These are phyloP conservation scores for Fusarium tjaetaba DNA, from an alignment of 2,329 filamentous ascomycete genomes.

Conservation along the genomic window DNA sequence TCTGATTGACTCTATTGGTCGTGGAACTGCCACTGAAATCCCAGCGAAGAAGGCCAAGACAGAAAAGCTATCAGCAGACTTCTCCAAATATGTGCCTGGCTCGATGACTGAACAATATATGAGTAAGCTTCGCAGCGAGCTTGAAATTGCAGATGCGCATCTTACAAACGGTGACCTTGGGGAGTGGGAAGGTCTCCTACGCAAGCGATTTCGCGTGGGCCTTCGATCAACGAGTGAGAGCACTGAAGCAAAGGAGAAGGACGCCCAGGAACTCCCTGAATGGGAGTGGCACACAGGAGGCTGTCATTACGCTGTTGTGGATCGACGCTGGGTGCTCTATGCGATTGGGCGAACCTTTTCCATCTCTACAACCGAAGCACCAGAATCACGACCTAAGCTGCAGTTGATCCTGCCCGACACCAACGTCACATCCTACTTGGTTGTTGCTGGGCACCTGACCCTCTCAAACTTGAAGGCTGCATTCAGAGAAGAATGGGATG, in stretches of 20 bases:
- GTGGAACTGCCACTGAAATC: conserved; percentile 60
- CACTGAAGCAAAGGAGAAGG: conserved; percentile 38
- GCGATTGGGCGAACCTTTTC: conserved; percentile 70
- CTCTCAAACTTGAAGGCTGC: conserved; percentile 67
- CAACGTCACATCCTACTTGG: conserved; percentile 67
- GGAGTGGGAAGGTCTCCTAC: conserved; percentile 62
- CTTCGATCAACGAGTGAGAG: conserved; percentile 37
- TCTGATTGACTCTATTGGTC: conserved; percentile 78
- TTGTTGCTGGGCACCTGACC: conserved; percentile 69
- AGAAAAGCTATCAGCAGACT: conserved; percentile 46
- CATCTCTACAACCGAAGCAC: conserved; percentile 57
- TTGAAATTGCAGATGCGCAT: conserved; percentile 59
- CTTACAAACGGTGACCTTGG: conserved; percentile 57
- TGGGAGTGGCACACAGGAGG: conserved; percentile 62
- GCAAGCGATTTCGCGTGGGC: conserved; percentile 60
- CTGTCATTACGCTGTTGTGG: conserved; percentile 62
- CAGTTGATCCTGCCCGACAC: conserved; percentile 58
- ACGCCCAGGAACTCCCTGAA: conserved; percentile 49
- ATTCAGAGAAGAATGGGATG: conserved; percentile 60
- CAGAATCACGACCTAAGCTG: conserved; percentile 47
- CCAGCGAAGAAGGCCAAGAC: conserved; percentile 47
- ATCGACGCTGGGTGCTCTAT: conserved; percentile 73
- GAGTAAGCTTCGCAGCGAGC: conserved; percentile 55
- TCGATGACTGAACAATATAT: conserved; percentile 62
- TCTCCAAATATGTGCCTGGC: conserved; percentile 56